Evolutionary conservation across 306 rosid genomes (phyloP), one percentile per base, ranked within the genome.

Genomic region (Biancaea sappan): DNA sequence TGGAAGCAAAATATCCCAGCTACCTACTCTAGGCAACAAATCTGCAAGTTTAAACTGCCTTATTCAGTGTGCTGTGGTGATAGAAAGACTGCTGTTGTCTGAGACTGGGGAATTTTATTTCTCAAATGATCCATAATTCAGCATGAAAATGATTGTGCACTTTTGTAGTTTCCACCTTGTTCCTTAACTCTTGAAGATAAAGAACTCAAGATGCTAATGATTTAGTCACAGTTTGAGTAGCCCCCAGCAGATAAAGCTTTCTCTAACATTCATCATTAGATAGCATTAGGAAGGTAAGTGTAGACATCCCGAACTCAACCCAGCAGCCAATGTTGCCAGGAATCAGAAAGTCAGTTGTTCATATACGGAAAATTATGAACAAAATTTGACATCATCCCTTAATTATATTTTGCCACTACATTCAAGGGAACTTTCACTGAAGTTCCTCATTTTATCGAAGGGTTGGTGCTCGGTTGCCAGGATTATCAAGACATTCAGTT

Each of bases 281-380:
- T 37, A 47, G 28, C 43, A 44, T 44, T 16, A 71, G 67, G 24
- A 53, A 65, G 13, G 12, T 8, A 25, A 21, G 22, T 29, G 66
- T 29, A 29, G 52, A 50, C 47, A 50, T 62, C 69, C 58, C 7
- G 53, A 72, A 43, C 50, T 26, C 48, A 70, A 37, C 41, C 34
- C 21, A 76, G 46, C 13, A 24, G 67, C 3, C 2, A 31, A 60
- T 28, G 29, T 54, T 13, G 64, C 64, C 18, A n/a, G 8, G 35
- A 61, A 7, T 66, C 47, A 15, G 71, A 81, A 54, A 46, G 68
- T 40, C 9, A 41, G 12, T 69, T 35, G 26, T 46, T 57, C 43
- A 73, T 67, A 60, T 67, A 26, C 60, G n/a, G 48, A 52, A 28
- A 76, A 41, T 61, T 21, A 73, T 6, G 11, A 77, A 43, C 73